These are phyloP conservation scores for Scortechinia acanthostroma DNA, from an alignment of 2,329 filamentous ascomycete genomes.

Conservation along the genomic window DNA sequence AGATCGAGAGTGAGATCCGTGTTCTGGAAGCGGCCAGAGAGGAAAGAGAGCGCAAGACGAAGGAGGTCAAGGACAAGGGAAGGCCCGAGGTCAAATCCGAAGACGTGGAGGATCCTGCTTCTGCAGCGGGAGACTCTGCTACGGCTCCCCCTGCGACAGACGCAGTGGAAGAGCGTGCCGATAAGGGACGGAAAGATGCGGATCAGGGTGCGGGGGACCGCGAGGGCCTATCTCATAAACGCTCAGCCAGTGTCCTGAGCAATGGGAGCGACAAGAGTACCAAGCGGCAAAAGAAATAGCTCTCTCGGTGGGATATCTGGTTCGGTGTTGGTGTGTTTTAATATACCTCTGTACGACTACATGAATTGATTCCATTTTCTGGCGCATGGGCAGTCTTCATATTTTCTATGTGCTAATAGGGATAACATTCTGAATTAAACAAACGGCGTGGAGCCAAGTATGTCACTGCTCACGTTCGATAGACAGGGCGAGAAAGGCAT, in stretches of 20 bases:
- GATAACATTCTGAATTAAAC: too few relatives aligned
- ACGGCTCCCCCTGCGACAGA: neutral
- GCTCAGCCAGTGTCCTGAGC: neutral
- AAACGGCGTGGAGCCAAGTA: too few relatives aligned
- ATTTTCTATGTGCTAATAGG: too few relatives aligned
- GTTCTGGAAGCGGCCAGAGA: constrained; percentile 24
- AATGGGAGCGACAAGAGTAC: neutral
- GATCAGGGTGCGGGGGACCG: neutral
- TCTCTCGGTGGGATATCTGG: neutral
- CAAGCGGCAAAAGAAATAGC: neutral
- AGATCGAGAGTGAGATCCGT: constrained; percentile 35
- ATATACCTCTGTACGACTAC: neutral
- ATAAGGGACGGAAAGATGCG: too few relatives aligned
- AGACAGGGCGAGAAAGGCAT: too few relatives aligned
- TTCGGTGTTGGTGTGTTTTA: neutral
- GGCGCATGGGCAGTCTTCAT: too few relatives aligned
- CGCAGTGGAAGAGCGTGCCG: too few relatives aligned
- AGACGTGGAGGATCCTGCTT: neutral
- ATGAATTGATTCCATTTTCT: too few relatives aligned
- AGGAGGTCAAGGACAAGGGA: neutral
- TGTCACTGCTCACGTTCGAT: too few relatives aligned
- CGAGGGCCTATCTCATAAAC: neutral
- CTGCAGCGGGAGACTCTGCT: neutral
- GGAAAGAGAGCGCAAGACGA: constrained; percentile 3
- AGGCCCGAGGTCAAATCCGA: neutral